Conservation (phyloP, 2,329 filamentous ascomycete genomes). For the Alternaria dauci region DNA sequence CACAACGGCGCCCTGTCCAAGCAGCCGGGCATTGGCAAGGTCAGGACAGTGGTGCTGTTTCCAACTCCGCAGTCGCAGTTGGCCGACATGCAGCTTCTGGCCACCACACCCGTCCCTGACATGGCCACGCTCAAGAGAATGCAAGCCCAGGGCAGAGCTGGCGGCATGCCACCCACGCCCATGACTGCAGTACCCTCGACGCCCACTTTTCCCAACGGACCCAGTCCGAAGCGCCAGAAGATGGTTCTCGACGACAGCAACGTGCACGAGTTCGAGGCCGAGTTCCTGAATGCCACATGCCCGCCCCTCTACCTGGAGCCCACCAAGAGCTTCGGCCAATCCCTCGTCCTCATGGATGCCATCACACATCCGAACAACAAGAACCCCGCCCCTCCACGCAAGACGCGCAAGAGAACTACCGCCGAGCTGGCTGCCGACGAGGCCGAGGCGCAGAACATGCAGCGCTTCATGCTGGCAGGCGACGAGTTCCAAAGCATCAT, state of each 20-base stretch:
- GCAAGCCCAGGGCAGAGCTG: conserved; percentile 55
- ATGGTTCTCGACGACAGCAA: conserved; percentile 80
- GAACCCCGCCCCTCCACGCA: conserved; percentile 79
- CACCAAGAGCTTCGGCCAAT: conserved; percentile 72
- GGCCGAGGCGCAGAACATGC: conserved; percentile 84
- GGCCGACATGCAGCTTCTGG: conserved; percentile 78
- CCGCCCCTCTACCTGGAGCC: conserved; percentile 81
- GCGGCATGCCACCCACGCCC: conserved; percentile 73
- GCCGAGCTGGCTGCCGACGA: conserved; percentile 96
- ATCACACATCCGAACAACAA: conserved; percentile 81
- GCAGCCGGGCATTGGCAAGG: conserved; percentile 57
- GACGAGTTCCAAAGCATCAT: conserved; percentile 79
- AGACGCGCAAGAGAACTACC: conserved; percentile 89
- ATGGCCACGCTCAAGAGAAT: conserved; percentile 59
- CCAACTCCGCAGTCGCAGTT: conserved; percentile 80
- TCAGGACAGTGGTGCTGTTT: conserved; percentile 82
- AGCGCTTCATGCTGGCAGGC: conserved; percentile 90
- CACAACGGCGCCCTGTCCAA: conserved; percentile 59
- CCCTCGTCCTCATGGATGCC: conserved; percentile 73
- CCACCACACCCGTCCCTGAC: conserved; percentile 69
- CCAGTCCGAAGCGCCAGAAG: conserved; percentile 73
- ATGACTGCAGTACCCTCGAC: conserved; percentile 63
- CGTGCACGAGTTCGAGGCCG: conserved; percentile 77
- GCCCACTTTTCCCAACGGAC: conserved; percentile 65
- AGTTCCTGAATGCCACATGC: conserved; percentile 76